phyloP scores from a whole-genome alignment of 768 basidiomycete genomes.

The Hemileccinum impolitum region DNA sequence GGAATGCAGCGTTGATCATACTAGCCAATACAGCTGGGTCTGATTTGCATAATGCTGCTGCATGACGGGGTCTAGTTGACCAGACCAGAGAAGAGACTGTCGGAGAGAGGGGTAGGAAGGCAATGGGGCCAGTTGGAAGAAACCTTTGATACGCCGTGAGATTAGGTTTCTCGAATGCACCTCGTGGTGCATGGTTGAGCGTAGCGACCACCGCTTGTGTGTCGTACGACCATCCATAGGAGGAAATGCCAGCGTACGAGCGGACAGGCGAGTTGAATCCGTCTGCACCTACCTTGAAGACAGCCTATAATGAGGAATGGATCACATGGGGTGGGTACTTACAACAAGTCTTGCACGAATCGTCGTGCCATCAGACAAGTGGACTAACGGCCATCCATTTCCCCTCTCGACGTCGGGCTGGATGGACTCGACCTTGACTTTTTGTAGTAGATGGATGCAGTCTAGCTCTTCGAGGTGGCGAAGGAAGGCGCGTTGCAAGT shows the following conservation, averaged over 20 bases:
- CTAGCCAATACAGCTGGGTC: constrained; percentile 59
- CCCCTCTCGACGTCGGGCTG: constrained; percentile 36
- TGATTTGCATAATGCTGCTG: constrained; percentile 63
- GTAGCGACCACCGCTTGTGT: constrained; percentile 91
- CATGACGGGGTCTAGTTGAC: constrained; percentile 81
- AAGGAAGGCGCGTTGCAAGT: constrained; percentile 84
- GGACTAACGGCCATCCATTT: constrained; percentile 79
- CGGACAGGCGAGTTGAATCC: constrained; percentile 95
- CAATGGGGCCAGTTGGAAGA: constrained; percentile 91
- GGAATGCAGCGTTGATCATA: constrained; percentile 91
- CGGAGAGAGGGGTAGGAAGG: constrained; percentile 84
- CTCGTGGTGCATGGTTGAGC: constrained; percentile 66
- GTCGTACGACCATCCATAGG: constrained; percentile 90
- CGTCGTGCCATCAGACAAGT: constrained; percentile 62
- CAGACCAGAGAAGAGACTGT: constrained; percentile 88
- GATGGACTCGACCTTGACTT: constrained; percentile 73
- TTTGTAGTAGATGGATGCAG: constrained; percentile 64
- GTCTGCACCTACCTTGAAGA: constrained; percentile 82
- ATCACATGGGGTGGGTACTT: constrained; percentile 21
- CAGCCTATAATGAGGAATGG: background rate
- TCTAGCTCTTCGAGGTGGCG: constrained; percentile 52
- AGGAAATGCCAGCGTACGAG: constrained; percentile 76
- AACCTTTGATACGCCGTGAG: constrained; percentile 91
- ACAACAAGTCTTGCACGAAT: constrained; percentile 77
- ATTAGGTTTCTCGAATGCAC: constrained; percentile 60